Evolutionary conservation across 345 rosid genomes (phyloP).

Genomic region (Citrus cavaleriei): DNA sequence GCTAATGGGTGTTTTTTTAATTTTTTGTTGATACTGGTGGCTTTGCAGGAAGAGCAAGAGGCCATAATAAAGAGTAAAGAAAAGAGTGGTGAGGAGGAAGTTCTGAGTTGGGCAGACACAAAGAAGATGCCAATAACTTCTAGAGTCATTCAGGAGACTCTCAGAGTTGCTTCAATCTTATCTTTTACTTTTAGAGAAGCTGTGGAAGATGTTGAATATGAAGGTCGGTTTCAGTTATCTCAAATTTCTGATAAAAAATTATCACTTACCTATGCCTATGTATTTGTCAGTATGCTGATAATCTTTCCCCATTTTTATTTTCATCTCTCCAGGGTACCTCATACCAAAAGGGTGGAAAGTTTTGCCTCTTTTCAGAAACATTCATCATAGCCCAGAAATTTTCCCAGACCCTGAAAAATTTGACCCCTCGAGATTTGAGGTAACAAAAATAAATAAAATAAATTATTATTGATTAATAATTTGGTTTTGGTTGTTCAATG

Average conservation of each 20-base stretch:
- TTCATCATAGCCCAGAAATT: slow-evolving; percentile 77
- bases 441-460: slow-evolving; percentile 9
- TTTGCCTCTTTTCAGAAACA: slow-evolving; percentile 78
- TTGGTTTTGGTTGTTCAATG: not conserved
- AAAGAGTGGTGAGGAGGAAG: slow-evolving; percentile 29
- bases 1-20: not conserved
- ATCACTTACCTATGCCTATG: not conserved
- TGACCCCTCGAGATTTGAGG: slow-evolving; percentile 92
- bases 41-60: slow-evolving; percentile 70
- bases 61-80: slow-evolving; percentile 40
- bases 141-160: slow-evolving; percentile 83
- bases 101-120: slow-evolving; percentile 59
- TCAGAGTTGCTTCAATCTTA: slow-evolving; percentile 75
- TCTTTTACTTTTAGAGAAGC: slow-evolving; percentile 94
- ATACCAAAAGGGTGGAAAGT: slow-evolving; percentile 98
- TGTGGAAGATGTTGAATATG: slow-evolving; percentile 79
- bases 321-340: slow-evolving; percentile 52
- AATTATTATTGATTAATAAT: not conserved
- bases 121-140: slow-evolving; percentile 74
- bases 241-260: not conserved
- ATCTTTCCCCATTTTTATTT: not conserved
- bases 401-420: slow-evolving; percentile 64
- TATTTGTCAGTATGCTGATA: not conserved
- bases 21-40: not conserved
- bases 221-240: slow-evolving; percentile 40